Conservation (phyloP, 371 early-diverging fungal species). For the Fennellomyces sp. region DNA sequence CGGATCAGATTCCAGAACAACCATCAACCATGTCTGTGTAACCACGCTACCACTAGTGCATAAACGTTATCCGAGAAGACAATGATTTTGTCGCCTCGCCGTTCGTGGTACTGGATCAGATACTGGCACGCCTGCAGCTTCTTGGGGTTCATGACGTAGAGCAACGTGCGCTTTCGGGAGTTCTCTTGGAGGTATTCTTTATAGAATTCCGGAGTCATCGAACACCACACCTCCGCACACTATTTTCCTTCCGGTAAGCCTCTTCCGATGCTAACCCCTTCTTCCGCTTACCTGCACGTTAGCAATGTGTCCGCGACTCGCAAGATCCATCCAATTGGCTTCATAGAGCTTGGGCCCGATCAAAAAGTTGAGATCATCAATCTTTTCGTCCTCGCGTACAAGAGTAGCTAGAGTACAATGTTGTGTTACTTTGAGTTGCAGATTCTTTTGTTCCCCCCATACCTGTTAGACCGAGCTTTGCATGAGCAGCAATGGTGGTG, state of each 20-base stretch:
- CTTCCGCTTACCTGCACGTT: conserved; percentile 74
- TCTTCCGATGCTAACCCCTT: neutral
- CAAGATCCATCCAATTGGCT: conserved; percentile 99
- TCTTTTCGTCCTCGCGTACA: conserved; percentile 99
- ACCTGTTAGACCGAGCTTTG: conserved; percentile 96
- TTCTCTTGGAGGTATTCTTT: conserved; percentile 87
- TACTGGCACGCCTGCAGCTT: conserved; percentile 99
- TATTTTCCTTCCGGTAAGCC: neutral
- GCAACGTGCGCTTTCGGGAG: conserved; percentile 80
- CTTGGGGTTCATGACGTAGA: conserved; percentile 98
- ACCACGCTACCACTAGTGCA: conserved; percentile 79
- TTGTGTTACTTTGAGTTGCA: neutral
- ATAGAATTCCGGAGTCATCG: conserved; percentile 99
- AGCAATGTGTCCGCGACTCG: conserved; percentile 98
- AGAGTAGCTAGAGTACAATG: conserved; percentile 79
- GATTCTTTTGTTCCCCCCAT: neutral
- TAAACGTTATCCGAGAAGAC: conserved; percentile 99
- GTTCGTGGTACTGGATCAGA: conserved; percentile 95
- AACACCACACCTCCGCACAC: conserved; percentile 99
- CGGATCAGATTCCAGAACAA: neutral
- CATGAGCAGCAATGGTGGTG: conserved; percentile 94
- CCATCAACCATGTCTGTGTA: neutral
- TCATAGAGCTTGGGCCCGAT: conserved; percentile 99
- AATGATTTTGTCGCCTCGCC: conserved; percentile 98
- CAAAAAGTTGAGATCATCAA: conserved; percentile 98